phyloP scores from a whole-genome alignment of 345 rosid species.

The Citrus medica region DNA sequence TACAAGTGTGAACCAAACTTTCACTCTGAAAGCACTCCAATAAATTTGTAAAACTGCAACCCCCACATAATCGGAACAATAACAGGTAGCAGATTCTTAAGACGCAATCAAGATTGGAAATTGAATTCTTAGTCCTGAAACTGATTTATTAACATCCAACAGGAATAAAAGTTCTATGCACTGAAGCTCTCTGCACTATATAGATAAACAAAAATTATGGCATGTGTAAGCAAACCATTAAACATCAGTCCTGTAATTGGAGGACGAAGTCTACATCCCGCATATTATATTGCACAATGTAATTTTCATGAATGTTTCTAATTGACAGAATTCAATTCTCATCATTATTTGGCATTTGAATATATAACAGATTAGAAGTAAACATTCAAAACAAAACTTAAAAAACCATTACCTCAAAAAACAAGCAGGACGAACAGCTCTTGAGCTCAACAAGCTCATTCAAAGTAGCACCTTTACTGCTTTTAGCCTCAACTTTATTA shows the following conservation, averaged over 20 bases:
- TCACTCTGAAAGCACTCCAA: neutral
- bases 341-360: neutral
- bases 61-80: neutral
- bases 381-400: neutral
- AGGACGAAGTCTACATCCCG: neutral
- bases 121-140: neutral
- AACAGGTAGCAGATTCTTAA: neutral
- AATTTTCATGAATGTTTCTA: too few species aligned
- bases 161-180: neutral
- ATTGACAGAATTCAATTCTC: neutral
- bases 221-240: neutral
- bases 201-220: neutral
- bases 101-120: neutral
- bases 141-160: neutral
- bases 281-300: neutral
- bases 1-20: neutral
- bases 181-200: neutral
- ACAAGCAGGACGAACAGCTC: constrained; percentile 80
- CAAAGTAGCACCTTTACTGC: constrained; percentile 72
- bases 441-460: constrained; percentile 89
- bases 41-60: neutral
- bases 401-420: constrained; percentile 67
- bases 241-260: neutral
- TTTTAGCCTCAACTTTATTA: constrained; percentile 80
- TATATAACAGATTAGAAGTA: neutral